Conservation (phyloP, 345 rosid species). For the Boechera retrofracta region DNA sequence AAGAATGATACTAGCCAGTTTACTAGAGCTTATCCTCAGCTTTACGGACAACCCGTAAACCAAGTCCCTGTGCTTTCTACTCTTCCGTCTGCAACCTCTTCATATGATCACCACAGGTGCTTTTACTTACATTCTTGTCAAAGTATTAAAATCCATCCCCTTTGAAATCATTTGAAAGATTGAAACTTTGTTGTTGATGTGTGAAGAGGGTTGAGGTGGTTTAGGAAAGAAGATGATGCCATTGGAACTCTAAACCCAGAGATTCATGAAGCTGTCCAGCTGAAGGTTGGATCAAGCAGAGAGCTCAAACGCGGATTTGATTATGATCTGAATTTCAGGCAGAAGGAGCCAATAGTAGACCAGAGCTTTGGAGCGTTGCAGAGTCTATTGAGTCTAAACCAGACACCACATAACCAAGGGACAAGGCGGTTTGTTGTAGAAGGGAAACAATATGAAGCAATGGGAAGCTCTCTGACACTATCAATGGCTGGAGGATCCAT, state of each 20-base stretch:
- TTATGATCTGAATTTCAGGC: conserved; percentile 33
- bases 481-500: conserved; percentile 63
- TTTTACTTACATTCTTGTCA: conserved; percentile 19
- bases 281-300: conserved; percentile 44
- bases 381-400: conserved; percentile 45
- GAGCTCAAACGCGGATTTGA: conserved; percentile 39
- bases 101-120: conserved; percentile 65
- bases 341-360: conserved; percentile 46
- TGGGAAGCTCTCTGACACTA: conserved; percentile 57
- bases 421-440: conserved; percentile 69
- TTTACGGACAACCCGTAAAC: conserved; percentile 41
- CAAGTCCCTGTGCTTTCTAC: conserved; percentile 41
- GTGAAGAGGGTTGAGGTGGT: conserved; percentile 83
- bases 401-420: conserved; percentile 51
- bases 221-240: conserved; percentile 60
- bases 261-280: conserved; percentile 46
- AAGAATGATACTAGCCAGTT: conserved; percentile 32
- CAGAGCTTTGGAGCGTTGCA: conserved; percentile 48
- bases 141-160: background rate
- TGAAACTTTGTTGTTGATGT: conserved; percentile 33
- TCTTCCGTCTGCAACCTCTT: conserved; percentile 42
- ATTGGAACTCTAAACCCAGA: conserved; percentile 51
- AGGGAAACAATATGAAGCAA: conserved; percentile 56
- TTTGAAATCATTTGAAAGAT: background rate
- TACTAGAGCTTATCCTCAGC: conserved; percentile 39